Conservation (phyloP, 768 basidiomycete genomes). For the Fomitopsis pulvina region DNA sequence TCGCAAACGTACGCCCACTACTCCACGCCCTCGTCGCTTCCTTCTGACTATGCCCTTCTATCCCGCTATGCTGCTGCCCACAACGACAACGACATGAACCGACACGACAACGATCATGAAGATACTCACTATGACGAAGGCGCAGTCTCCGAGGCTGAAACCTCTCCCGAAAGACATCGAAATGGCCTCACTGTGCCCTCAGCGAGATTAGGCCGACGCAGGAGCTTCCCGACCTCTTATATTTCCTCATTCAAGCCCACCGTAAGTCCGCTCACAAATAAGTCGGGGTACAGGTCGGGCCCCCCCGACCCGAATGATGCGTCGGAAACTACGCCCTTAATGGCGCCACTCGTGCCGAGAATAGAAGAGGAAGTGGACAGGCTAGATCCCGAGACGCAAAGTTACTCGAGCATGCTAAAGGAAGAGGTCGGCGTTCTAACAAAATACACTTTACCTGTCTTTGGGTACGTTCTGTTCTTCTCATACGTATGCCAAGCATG, state of each 20-base stretch:
- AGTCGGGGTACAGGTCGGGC: conserved; percentile 18
- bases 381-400: conserved; percentile 24
- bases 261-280: conserved; percentile 24
- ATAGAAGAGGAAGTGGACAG: conserved; percentile 44
- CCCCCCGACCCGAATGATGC: conserved; percentile 17
- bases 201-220: conserved; percentile 14
- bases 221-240: conserved; percentile 29
- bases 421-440: conserved; percentile 56
- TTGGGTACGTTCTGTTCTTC: conserved; percentile 42
- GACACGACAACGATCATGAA: conserved; percentile 10
- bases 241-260: conserved; percentile 32
- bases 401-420: conserved; percentile 33
- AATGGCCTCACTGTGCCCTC: conserved; percentile 1
- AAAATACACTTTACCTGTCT: conserved; percentile 65
- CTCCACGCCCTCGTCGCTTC: conserved; percentile 47
- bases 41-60: conserved; percentile 60
- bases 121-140: conserved; percentile 5
- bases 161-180: conserved; percentile 4
- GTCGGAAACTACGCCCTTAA: conserved; percentile 52
- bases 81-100: conserved; percentile 11
- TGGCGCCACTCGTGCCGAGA: conserved; percentile 48
- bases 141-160: conserved; percentile 8
- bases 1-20: conserved; percentile 42
- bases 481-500: background rate
- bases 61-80: conserved; percentile 38